A percentile compares a stretch with the other conserved stretches of the same genome.
phyloP scores from a whole-genome alignment of 1,284 basidiomycete genomes.

The Mycena citricolor region DNA sequence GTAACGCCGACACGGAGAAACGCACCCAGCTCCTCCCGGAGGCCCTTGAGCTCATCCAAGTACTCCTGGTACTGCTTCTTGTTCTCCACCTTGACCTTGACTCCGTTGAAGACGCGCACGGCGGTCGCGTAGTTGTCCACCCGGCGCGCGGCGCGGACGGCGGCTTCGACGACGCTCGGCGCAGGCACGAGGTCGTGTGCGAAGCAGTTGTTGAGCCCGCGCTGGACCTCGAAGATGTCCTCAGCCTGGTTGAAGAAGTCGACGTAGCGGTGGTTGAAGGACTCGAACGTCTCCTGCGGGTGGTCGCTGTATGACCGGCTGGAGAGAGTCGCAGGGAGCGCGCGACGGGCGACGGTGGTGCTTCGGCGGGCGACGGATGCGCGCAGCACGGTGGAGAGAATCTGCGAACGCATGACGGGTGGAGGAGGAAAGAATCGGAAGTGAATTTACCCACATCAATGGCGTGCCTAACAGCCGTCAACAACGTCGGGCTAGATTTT shows the following conservation, averaged over 20 bases:
- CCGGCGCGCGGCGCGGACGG: constrained; percentile 85
- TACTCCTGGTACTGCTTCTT: constrained; percentile 91
- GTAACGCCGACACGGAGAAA: constrained; percentile 25
- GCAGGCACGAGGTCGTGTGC: constrained; percentile 97
- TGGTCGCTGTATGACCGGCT: constrained; percentile 56
- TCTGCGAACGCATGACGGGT: constrained; percentile 21
- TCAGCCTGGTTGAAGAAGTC: constrained; percentile 90
- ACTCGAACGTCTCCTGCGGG: constrained; percentile 90
- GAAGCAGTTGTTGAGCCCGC: constrained; percentile 99
- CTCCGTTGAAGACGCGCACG: constrained; percentile 90
- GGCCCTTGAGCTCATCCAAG: constrained; percentile 80
- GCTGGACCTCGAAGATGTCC: constrained; percentile 97
- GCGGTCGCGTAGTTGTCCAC: constrained; percentile 98
- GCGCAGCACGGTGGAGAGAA: constrained; percentile 60
- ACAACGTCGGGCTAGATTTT: no score
- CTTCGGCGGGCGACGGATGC: constrained; percentile 42
- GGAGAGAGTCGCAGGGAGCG: constrained; percentile 28
- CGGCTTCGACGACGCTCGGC: constrained; percentile 86
- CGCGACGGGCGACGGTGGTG: constrained; percentile 43
- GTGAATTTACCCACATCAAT: no score
- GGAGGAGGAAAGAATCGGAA: constrained; percentile 10
- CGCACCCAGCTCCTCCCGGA: constrained; percentile 89
- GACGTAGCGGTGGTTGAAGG: constrained; percentile 92
- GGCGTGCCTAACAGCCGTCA: no score
- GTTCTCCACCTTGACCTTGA: constrained; percentile 95